phyloP scores from a whole-genome alignment of 1,139 yeast species.

The Candida pseudocylindracea region DNA sequence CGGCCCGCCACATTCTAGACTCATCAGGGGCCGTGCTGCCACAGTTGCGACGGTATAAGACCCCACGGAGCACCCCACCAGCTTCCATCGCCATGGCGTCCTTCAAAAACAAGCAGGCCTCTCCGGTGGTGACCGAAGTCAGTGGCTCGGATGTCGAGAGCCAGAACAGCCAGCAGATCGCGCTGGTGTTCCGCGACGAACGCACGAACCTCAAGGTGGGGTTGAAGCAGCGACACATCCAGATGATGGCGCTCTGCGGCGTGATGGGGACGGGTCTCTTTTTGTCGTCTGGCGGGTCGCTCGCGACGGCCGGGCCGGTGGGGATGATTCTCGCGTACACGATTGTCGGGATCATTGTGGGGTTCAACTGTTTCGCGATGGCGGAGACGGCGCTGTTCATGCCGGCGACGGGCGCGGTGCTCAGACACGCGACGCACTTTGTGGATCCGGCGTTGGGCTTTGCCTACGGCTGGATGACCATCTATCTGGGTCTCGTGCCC shows the following conservation, averaged over 20 bases:
- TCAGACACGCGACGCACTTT: slow-evolving; percentile 28
- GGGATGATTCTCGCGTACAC: slow-evolving; percentile 34
- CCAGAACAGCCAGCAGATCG: too few species aligned
- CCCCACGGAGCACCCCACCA: too few species aligned
- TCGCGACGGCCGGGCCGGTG: slow-evolving; percentile 38
- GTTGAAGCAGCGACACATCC: slow-evolving; percentile 15
- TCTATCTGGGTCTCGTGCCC: slow-evolving; percentile 67
- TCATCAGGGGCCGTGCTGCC: too few species aligned
- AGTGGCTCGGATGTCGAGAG: too few species aligned
- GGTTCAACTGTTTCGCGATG: slow-evolving; percentile 37
- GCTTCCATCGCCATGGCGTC: slow-evolving; percentile 6
- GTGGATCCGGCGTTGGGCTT: slow-evolving; percentile 54
- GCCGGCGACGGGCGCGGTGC: slow-evolving; percentile 29
- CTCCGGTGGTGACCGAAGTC: too few species aligned
- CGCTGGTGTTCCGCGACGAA: too few species aligned
- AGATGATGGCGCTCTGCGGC: slow-evolving; percentile 26
- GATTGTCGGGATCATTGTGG: slow-evolving; percentile 42
- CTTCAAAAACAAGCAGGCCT: slow-evolving; percentile 5
- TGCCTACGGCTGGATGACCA: slow-evolving; percentile 64
- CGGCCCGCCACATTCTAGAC: too few species aligned
- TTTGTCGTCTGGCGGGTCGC: slow-evolving; percentile 38
- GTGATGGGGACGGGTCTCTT: slow-evolving; percentile 56
- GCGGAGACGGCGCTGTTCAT: slow-evolving; percentile 40
- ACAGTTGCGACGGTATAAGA: too few species aligned
- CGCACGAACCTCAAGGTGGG: slow-evolving; percentile 5